Evolutionary conservation across 1,284 basidiomycete species (phyloP).

Genomic region (Volvariella volvacea): DNA sequence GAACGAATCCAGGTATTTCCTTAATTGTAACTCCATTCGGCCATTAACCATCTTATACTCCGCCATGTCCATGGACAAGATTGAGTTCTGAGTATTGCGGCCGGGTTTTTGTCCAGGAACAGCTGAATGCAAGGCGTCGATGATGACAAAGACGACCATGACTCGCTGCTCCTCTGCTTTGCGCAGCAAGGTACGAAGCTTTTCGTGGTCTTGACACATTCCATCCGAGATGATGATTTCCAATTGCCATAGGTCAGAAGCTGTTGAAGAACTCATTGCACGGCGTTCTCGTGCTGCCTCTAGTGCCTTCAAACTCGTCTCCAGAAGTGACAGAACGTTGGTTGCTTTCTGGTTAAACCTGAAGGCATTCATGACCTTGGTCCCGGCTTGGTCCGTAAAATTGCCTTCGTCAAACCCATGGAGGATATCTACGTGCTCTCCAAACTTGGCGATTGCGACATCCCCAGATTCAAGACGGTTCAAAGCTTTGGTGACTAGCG

Average conservation of each 20-base stretch:
- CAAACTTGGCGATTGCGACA: slow-evolving; percentile 89
- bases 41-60: slow-evolving; percentile 86
- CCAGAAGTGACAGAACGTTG: slow-evolving; percentile 83
- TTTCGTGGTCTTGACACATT: slow-evolving; percentile 93
- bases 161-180: slow-evolving; percentile 88
- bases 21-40: slow-evolving; percentile 81
- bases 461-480: slow-evolving; percentile 93
- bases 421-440: slow-evolving; percentile 81
- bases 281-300: slow-evolving; percentile 69
- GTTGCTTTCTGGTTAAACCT: slow-evolving; percentile 90
- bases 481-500: slow-evolving; percentile 87
- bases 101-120: slow-evolving; percentile 11
- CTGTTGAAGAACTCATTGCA: slow-evolving; percentile 51
- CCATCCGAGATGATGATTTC: slow-evolving; percentile 99
- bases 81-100: slow-evolving; percentile 54
- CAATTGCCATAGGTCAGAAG: slow-evolving; percentile 92
- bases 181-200: slow-evolving; percentile 74
- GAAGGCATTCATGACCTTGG: slow-evolving; percentile 79
- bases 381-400: slow-evolving; percentile 77
- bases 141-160: slow-evolving; percentile 95
- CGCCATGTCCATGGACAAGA: slow-evolving; percentile 90
- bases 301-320: slow-evolving; percentile 75
- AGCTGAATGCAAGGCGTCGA: slow-evolving; percentile 76
- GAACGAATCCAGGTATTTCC: slow-evolving; percentile 92
- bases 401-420: slow-evolving; percentile 79